Conservation (phyloP, 306 rosid species). For the Spatholobus suberectus region DNA sequence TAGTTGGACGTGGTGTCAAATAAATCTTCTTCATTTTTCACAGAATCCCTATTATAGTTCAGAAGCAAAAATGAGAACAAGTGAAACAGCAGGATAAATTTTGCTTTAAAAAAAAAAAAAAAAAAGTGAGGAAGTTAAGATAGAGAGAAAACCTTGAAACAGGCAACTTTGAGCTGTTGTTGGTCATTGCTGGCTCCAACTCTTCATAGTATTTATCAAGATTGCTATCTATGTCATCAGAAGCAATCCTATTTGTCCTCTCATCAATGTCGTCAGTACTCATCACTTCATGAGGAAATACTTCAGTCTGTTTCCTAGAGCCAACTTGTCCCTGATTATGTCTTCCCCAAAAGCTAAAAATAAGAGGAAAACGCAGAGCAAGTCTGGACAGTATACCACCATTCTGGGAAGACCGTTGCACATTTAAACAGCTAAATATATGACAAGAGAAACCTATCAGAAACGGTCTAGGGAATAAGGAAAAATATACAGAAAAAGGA, state of each 20-base stretch:
- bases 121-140: slow-evolving; percentile 20
- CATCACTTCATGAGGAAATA: slow-evolving; percentile 41
- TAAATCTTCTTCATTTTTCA: slow-evolving; percentile 50
- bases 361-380: slow-evolving; percentile 75
- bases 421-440: slow-evolving; percentile 49
- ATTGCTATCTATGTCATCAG: slow-evolving; percentile 47
- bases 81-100: slow-evolving; percentile 2
- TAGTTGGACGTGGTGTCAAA: slow-evolving; percentile 43
- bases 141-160: slow-evolving; percentile 60
- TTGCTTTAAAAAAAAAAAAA: background rate
- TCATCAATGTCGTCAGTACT: slow-evolving; percentile 43
- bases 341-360: slow-evolving; percentile 67
- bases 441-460: slow-evolving; percentile 42
- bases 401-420: slow-evolving; percentile 55
- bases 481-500: slow-evolving; percentile 12
- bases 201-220: slow-evolving; percentile 41
- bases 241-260: slow-evolving; percentile 42
- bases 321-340: slow-evolving; percentile 46
- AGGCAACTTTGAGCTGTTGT: slow-evolving; percentile 46
- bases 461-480: slow-evolving; percentile 15
- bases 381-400: slow-evolving; percentile 73
- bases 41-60: slow-evolving; percentile 54
- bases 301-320: slow-evolving; percentile 43
- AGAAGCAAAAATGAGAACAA: slow-evolving; percentile 33
- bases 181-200: slow-evolving; percentile 33